Base-by-base conservation (phyloP, 164 flowering plant species). In the Magnolia changhungtana region DNA sequence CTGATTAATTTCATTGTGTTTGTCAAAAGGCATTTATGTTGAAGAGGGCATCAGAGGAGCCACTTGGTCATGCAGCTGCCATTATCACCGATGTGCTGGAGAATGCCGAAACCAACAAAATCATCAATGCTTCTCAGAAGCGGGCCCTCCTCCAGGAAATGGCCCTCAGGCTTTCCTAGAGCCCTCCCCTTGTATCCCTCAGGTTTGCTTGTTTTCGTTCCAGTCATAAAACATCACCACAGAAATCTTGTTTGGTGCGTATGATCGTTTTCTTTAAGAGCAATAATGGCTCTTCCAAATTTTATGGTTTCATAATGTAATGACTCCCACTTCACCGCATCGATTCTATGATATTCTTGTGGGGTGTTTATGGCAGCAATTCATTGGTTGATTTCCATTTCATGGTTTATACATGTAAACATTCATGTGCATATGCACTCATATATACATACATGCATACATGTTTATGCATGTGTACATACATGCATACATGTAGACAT, bases 31-130 rank as follows among this genome's bases (percentile, higher is more conserved):
- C 98, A 19, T 96, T 96, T 86, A 96, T 94, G 99, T 79, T 96
- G 88, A 92, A 78, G 82, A 91, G 93, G 75, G 88, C 97, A n/a
- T 80, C 92, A 4, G 98, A 94, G 89, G 99, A 91, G 72, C 98
- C 99, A 75, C 89, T 94, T 77, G 99, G 99, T 66, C 98, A 96
- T 85, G 99, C 99, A 52, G 96, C 99, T 69, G 91, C 99, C 29
- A 91, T 96, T 74, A 87, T 96, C 52, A 79, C 99, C 2, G 97
- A 96, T 76, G 94, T 96, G 23, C 91, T 96, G 1, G 98, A 91
- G 88, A 91, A 86, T 82, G 99, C 99, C 11, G 98, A 92, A 81
- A 87, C 89, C 24, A 94, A 78, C 77, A 87, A 83, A 59, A 81
- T 96, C 18, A 96, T 96, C 61, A 92, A 81, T 73, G 91, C 99